Conservation (phyloP, 1,284 basidiomycete species). For the Ganoderma sinense region DNA sequence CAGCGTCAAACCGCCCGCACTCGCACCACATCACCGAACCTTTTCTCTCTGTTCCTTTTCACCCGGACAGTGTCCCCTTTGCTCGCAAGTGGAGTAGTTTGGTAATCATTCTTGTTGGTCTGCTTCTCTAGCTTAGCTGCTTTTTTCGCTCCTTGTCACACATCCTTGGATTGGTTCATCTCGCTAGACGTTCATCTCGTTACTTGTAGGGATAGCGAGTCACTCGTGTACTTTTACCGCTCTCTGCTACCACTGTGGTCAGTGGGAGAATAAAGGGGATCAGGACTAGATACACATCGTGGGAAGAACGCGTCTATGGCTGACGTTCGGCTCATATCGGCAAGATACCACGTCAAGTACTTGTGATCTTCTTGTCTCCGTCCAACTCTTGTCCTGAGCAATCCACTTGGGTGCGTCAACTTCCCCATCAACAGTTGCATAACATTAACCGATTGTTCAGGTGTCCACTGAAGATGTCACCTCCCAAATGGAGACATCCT, state of each 20-base stretch:
- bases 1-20: not conserved
- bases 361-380: not conserved
- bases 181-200: constrained; percentile 14
- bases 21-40: not conserved
- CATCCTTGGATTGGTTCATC: constrained; percentile 4
- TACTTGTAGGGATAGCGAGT: constrained; percentile 22
- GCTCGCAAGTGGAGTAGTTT: constrained; percentile 10
- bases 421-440: not conserved
- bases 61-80: constrained; percentile 1
- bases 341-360: not conserved
- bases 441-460: not conserved
- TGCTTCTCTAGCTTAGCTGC: constrained; percentile 9
- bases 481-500: not conserved
- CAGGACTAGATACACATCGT: constrained; percentile 16
- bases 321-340: not conserved
- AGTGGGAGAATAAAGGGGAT: constrained; percentile 34
- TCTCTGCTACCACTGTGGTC: constrained; percentile 26
- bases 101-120: not conserved
- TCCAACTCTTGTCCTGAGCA: constrained; percentile 1
- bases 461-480: not conserved
- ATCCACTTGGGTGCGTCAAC: not conserved
- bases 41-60: constrained; percentile 1
- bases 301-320: not conserved
- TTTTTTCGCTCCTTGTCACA: constrained; percentile 2
- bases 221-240: constrained; percentile 31